Base-by-base conservation (phyloP, 2,329 filamentous ascomycete species). In the Hymenoscyphus occultus region DNA sequence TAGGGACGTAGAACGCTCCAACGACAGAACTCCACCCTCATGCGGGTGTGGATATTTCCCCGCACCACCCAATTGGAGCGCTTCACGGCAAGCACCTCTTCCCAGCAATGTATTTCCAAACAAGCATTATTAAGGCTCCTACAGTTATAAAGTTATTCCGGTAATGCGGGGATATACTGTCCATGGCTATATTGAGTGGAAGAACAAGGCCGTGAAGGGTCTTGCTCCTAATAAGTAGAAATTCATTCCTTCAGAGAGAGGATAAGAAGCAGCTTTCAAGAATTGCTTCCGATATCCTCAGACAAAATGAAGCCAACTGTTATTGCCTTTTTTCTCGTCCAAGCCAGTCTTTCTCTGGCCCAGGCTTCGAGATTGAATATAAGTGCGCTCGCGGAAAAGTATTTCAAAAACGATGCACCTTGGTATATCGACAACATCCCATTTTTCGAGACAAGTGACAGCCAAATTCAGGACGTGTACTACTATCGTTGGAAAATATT, bases 361-460 rank as follows among this genome's bases (percentile, higher is more conserved):
- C 19, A n/a, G 3, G 28, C 28, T 28, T 28, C 28, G 2, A 51
- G 9, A 22, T 51, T 51, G 45, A n/a, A 51, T 51, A 19, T 3
- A 12, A 22, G 3, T 51, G n/a, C n/a, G 10, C 19, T 51, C 12
- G 45, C 45, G 12, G 10, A 51, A 51, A 28, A 19, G 19, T 51
- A 51, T 16, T 51, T 51, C 22, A 10, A 19, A 22, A 51, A 51
- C 19, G 45, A 51, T 51, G 45, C 45, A n/a, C 45, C 45, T 28
- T 51, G 45, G 45, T 51, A 51, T 51, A n/a, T 51, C n/a, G 22
- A 51, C 14, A 51, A 51, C 19, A 51, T 51, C 45, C 45, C 45
- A 10, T 51, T 51, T 13, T 51, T 51, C 9, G 45, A 51, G 9
- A 51, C 19, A 22, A 51, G 45, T 22, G 45, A 51, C 9, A 28